phyloP scores from a whole-genome alignment of 768 basidiomycete species.

The Atractiella rhizophila region DNA sequence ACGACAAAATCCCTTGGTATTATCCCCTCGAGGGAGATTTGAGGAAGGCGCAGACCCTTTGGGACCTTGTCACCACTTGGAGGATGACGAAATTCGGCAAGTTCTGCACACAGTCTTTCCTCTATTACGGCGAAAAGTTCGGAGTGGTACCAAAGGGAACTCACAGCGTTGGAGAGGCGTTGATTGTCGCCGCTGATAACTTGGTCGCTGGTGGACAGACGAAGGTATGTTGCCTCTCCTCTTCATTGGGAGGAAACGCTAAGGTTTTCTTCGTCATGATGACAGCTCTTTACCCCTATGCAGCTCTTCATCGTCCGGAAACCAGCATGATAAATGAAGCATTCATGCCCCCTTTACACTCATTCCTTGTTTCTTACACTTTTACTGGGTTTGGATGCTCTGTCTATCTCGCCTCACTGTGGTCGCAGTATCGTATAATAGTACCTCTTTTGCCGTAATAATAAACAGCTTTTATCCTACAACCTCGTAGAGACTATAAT shows the following conservation, averaged over 20 bases:
- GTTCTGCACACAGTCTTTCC: constrained; percentile 52
- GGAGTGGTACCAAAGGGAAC: constrained; percentile 80
- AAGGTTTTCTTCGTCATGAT: background rate
- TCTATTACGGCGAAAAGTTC: constrained; percentile 50
- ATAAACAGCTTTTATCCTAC: no score
- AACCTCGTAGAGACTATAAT: no score
- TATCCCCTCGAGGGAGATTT: constrained; percentile 91
- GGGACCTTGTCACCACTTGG: constrained; percentile 74
- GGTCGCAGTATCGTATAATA: no score
- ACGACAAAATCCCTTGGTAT: constrained; percentile 64
- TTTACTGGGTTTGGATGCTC: no score
- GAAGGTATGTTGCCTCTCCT: constrained; percentile 34
- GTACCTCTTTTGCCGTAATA: no score
- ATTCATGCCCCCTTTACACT: no score
- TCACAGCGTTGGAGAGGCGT: constrained; percentile 57
- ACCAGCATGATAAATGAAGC: constrained; percentile 12
- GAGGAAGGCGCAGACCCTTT: constrained; percentile 67
- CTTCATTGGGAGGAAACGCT: background rate
- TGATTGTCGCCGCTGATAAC: constrained; percentile 54
- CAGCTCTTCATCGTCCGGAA: constrained; percentile 33
- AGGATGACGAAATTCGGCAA: constrained; percentile 70
- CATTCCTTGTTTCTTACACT: no score
- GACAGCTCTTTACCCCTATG: constrained; percentile 68
- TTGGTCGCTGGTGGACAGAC: constrained; percentile 61
- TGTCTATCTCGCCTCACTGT: no score